Conservation (phyloP, 805 yeast genomes). For the Candida nanaspora region DNA sequence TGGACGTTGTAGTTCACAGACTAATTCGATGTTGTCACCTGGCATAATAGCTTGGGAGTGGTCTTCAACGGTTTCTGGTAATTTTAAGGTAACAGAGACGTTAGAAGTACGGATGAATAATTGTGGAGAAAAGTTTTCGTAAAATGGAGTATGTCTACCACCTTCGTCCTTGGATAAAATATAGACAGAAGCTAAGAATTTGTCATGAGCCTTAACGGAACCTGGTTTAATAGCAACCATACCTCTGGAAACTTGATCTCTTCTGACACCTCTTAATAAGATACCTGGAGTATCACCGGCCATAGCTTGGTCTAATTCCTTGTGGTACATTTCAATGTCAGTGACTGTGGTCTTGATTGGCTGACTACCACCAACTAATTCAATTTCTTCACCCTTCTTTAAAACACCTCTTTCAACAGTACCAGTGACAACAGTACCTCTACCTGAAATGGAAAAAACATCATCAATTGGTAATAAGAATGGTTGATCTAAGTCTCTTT, state of each 20-base stretch:
- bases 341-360: constrained; percentile 93
- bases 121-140: constrained; percentile 97
- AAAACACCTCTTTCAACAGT: constrained; percentile 97
- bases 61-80: constrained; percentile 78
- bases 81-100: constrained; percentile 81
- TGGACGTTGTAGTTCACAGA: constrained; percentile 80
- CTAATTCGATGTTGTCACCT: constrained; percentile 98
- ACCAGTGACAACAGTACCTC: constrained; percentile 99
- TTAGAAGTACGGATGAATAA: constrained; percentile 94
- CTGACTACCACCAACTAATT: constrained; percentile 88
- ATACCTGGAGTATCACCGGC: constrained; percentile 99
- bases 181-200: constrained; percentile 89
- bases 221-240: constrained; percentile 95
- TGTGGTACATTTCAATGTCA: constrained; percentile 99
- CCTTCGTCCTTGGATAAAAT: constrained; percentile 95
- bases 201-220: constrained; percentile 85
- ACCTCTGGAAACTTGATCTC: constrained; percentile 95
- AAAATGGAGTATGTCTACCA: constrained; percentile 98
- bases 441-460: constrained; percentile 96
- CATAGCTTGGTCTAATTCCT: constrained; percentile 94
- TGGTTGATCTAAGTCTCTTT: constrained; percentile 92
- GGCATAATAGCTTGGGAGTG: constrained; percentile 90
- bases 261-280: constrained; percentile 94
- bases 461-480: constrained; percentile 97
- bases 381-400: constrained; percentile 98